A percentile compares a stretch with the other conserved stretches of the same genome.
Evolutionary conservation across 2,329 filamentous ascomycete species (phyloP).

Genomic region (Celoporthe dispersa): DNA sequence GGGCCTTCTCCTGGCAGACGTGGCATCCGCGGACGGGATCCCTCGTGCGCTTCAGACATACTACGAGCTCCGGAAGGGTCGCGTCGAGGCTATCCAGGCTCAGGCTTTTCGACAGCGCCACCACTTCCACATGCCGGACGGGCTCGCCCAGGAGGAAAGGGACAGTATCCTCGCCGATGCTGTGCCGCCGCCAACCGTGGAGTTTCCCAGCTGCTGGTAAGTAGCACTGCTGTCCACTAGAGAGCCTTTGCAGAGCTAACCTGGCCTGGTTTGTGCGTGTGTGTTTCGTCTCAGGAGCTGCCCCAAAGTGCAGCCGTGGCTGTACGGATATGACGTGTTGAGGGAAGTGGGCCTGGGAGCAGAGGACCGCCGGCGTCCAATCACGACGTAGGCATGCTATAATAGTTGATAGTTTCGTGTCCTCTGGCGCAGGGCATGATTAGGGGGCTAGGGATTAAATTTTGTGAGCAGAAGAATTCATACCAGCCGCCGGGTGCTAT

Average conservation of each 20-base stretch:
- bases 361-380: too few species aligned
- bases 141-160: conserved; percentile 59
- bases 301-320: conserved; percentile 64
- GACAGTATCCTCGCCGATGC: conserved; percentile 5
- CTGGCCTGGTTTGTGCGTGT: too few species aligned
- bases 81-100: conserved; percentile 58
- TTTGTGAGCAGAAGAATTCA: too few species aligned
- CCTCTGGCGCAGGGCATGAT: too few species aligned
- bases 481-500: too few species aligned
- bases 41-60: conserved; percentile 49
- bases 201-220: too few species aligned
- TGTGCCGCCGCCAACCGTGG: too few species aligned
- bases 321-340: conserved; percentile 68
- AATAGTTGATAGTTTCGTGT: too few species aligned
- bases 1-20: conserved; percentile 58
- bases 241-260: too few species aligned
- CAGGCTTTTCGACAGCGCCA: conserved; percentile 62
- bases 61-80: conserved; percentile 50
- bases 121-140: conserved; percentile 57
- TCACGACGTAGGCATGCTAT: too few species aligned
- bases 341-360: conserved; percentile 47
- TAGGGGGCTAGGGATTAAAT: too few species aligned
- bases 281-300: conserved; percentile 57
- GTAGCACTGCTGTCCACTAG: too few species aligned
- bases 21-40: conserved; percentile 51